Base-by-base conservation (phyloP, 2,329 filamentous ascomycete species). In the Botrytis porri region DNA sequence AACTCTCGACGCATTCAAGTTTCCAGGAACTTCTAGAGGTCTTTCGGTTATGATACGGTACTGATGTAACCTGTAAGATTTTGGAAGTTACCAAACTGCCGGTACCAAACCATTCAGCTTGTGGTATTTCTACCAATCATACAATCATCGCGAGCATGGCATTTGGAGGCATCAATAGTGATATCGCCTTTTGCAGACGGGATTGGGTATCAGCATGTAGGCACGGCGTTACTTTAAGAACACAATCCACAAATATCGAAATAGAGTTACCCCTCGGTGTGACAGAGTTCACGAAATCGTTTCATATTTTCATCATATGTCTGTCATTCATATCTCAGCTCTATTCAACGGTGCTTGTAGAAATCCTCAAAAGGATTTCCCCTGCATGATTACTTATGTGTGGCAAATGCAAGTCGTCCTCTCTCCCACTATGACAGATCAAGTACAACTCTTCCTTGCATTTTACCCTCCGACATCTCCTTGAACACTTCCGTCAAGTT, bases 401-500 rank as follows among this genome's bases (percentile, higher is more conserved):
- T 73, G 65, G 59, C 71, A 73, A 70, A 73, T 54, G 48, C 22
- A 67, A 67, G 37, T 29, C 18, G 18, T 43, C 16, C n/a, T 10
- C 63, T 51, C 25, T 54, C 16, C 16, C n/a, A 48, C 72, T 76
- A 79, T 71, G 79, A 76, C 37, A 85, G 77, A 77, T 85, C 84
- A 65, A 86, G 75, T n/a, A 86, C 84, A 14, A 86, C 84, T 75
- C 84, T 80, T 32, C 85, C 85, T 75, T 83, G 81, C 76, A 86
- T 76, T 64, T 81, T 81, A 5, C 84, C 84, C 69, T 81, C 80
- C 16, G 80, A 78, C 83, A 86, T 85, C 74, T 83, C 81, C 73
- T 84, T 75, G 75, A 86, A 86, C 2, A 86, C 80, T 60, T 83
- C 79, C 5, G 83, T 84, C 77, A 86, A 76, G 22, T 82, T 82